These are phyloP conservation scores for Penicillium alfredii DNA, from an alignment of 495 filamentous ascomycete species.

Conservation along the genomic window DNA sequence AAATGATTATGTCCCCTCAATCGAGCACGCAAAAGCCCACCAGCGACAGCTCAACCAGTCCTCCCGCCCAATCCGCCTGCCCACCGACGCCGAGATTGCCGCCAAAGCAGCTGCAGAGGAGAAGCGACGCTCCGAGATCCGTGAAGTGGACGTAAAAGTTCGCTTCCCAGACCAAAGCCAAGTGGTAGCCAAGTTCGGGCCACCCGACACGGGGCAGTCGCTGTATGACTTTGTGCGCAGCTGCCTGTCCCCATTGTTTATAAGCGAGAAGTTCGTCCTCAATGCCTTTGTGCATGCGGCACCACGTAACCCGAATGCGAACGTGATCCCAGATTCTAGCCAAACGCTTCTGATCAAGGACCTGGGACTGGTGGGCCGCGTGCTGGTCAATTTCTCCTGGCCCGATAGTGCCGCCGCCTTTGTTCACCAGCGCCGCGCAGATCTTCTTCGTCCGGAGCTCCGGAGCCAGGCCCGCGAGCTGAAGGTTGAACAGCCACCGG, in stretches of 20 bases:
- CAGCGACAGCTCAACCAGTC: conserved; percentile 62
- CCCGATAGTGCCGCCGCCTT: conserved; percentile 49
- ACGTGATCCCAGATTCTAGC: conserved; percentile 40
- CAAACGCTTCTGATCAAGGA: conserved; percentile 61
- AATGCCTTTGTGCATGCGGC: conserved; percentile 26
- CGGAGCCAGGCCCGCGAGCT: conserved; percentile 62
- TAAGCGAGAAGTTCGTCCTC: conserved; percentile 46
- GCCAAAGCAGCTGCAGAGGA: conserved; percentile 46
- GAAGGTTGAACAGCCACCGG: conserved; percentile 45
- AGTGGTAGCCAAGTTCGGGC: conserved; percentile 57
- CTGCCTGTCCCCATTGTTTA: conserved; percentile 31
- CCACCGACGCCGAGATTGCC: conserved; percentile 46
- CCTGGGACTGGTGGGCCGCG: conserved; percentile 59
- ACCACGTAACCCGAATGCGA: conserved; percentile 25
- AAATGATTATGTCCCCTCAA: conserved; percentile 71
- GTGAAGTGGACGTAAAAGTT: conserved; percentile 67
- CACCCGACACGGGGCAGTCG: conserved; percentile 53
- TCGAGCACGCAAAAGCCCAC: conserved; percentile 77
- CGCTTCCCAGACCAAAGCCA: conserved; percentile 81
- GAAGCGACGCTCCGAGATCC: conserved; percentile 56
- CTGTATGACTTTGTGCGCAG: conserved; percentile 63
- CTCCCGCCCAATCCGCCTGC: conserved; percentile 58
- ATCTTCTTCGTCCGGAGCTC: conserved; percentile 60
- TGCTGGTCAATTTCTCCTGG: conserved; percentile 77
- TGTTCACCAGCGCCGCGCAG: conserved; percentile 28